Conservation (phyloP, 2,329 filamentous ascomycete species). For the Claviceps paspali region DNA sequence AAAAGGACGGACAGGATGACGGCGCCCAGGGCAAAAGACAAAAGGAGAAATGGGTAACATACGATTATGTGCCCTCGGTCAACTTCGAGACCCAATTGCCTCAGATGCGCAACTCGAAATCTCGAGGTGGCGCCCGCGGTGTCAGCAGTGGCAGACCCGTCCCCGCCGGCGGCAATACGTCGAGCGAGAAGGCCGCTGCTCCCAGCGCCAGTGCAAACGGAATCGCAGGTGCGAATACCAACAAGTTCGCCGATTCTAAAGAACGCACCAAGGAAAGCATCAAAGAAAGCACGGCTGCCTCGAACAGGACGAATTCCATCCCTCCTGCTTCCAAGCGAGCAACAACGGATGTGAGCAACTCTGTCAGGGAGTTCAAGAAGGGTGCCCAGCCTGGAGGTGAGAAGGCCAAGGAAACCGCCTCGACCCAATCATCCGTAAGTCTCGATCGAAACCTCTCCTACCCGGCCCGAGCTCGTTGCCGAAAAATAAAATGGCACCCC, state of each 20-base stretch:
- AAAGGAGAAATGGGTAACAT: slow-evolving; percentile 76
- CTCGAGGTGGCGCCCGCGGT: slow-evolving; percentile 32
- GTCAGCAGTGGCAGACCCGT: slow-evolving; percentile 24
- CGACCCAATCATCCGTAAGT: slow-evolving; percentile 25
- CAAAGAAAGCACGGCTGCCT: slow-evolving; percentile 14
- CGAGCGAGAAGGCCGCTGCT: slow-evolving; percentile 22
- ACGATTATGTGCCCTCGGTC: slow-evolving; percentile 71
- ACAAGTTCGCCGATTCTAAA: slow-evolving; percentile 19
- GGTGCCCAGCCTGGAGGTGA: slow-evolving; percentile 19
- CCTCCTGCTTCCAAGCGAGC: slow-evolving; percentile 28
- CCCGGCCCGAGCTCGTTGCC: too few species aligned
- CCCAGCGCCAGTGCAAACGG: slow-evolving; percentile 7
- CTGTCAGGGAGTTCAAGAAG: slow-evolving; percentile 31
- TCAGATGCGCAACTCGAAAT: slow-evolving; percentile 31
- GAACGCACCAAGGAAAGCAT: slow-evolving; percentile 21
- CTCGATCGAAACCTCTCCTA: too few species aligned
- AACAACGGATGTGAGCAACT: slow-evolving; percentile 23
- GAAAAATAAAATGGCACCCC: not conserved
- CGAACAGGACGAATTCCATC: slow-evolving; percentile 20
- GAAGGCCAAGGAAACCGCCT: slow-evolving; percentile 24
- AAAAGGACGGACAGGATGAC: slow-evolving; percentile 47
- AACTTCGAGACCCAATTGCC: slow-evolving; percentile 75
- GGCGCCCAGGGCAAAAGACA: slow-evolving; percentile 31
- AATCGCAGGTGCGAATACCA: slow-evolving; percentile 12
- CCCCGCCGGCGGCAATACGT: slow-evolving; percentile 15